Conservation (phyloP, 495 filamentous ascomycete species). For the Penicillium desertorum region DNA sequence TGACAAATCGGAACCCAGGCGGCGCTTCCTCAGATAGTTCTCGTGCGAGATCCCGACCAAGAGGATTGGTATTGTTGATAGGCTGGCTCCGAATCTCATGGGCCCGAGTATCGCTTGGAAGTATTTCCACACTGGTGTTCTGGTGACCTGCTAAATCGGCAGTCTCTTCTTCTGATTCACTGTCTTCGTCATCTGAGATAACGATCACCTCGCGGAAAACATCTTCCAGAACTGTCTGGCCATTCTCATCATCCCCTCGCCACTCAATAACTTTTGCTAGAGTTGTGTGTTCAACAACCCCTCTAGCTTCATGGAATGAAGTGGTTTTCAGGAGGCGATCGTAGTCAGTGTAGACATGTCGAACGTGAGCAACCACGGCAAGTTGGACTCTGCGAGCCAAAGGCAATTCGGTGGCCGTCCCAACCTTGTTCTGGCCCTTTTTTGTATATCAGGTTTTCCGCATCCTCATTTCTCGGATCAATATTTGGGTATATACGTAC, state of each 20-base stretch:
- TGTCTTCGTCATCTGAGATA: conserved; percentile 77
- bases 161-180: conserved; percentile 52
- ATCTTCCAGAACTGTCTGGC: conserved; percentile 72
- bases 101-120: conserved; percentile 37
- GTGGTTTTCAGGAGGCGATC: conserved; percentile 69
- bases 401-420: conserved; percentile 62
- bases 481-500: conserved; percentile 44
- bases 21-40: conserved; percentile 41
- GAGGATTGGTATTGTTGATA: conserved; percentile 22
- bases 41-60: conserved; percentile 20
- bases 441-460: conserved; percentile 21
- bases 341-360: conserved; percentile 84
- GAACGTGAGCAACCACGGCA: conserved; percentile 81
- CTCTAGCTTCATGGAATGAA: conserved; percentile 67
- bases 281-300: conserved; percentile 65
- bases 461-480: conserved; percentile 15
- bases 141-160: conserved; percentile 20
- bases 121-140: conserved; percentile 40
- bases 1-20: conserved; percentile 39
- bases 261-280: conserved; percentile 76
- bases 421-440: conserved; percentile 61
- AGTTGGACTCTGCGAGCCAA: conserved; percentile 76
- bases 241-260: conserved; percentile 82
- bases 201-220: conserved; percentile 79
- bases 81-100: conserved; percentile 38